phyloP scores from a whole-genome alignment of 768 basidiomycete genomes.

The Russula sp. region DNA sequence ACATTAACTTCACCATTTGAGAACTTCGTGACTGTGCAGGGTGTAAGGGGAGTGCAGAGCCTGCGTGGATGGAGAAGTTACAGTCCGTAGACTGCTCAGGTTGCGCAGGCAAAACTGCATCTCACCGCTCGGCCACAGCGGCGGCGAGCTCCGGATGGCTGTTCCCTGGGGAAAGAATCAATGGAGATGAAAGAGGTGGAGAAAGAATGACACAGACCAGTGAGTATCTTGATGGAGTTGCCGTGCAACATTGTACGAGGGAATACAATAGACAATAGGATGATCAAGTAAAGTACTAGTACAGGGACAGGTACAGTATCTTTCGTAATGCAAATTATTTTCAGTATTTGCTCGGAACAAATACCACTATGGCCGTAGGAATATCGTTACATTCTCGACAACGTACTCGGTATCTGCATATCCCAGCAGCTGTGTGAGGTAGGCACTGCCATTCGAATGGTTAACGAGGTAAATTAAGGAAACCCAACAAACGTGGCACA shows the following conservation, averaged over 20 bases:
- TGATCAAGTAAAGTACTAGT: too few relatives aligned
- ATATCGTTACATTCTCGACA: constrained; percentile 88
- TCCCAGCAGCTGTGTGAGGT: constrained; percentile 72
- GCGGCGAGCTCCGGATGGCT: constrained; percentile 97
- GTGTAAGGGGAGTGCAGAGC: constrained; percentile 81
- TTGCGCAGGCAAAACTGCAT: constrained; percentile 34
- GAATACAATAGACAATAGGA: background rate
- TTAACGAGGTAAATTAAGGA: constrained; percentile 17
- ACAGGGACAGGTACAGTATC: background rate
- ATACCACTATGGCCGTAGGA: constrained; percentile 39
- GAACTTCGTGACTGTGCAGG: constrained; percentile 81
- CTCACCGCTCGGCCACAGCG: constrained; percentile 95
- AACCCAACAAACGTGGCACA: background rate
- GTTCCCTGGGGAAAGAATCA: constrained; percentile 49
- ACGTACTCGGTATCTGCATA: constrained; percentile 98
- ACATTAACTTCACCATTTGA: constrained; percentile 95
- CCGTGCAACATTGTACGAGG: constrained; percentile 60
- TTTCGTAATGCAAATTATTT: background rate
- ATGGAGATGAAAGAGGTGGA: constrained; percentile 1
- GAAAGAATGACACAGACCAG: constrained; percentile 44
- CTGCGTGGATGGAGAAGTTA: constrained; percentile 44
- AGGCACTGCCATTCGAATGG: constrained; percentile 45
- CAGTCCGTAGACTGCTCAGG: constrained; percentile 41
- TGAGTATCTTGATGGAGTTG: constrained; percentile 69
- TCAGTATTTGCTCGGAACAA: constrained; percentile 19